Evolutionary conservation across 2,329 filamentous ascomycete species (phyloP).

Genomic region (Diaporthe humulicola): DNA sequence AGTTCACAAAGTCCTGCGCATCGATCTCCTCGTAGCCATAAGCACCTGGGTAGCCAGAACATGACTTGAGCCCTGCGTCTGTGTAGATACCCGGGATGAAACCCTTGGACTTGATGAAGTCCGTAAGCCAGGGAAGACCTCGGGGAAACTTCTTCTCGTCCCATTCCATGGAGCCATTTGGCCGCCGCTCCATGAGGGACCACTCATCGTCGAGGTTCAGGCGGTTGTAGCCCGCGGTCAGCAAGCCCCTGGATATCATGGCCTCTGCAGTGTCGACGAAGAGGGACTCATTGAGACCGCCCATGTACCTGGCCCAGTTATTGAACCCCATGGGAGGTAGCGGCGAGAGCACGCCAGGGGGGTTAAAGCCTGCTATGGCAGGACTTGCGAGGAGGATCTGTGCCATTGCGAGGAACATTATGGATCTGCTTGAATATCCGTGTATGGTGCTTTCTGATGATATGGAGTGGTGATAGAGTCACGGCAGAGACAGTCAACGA

Average conservation of each 20-base stretch:
- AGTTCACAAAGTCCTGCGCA: constrained; percentile 53
- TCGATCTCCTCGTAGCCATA: constrained; percentile 57
- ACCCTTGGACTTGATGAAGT: constrained; percentile 53
- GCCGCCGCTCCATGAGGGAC: constrained; percentile 51
- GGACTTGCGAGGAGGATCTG: constrained; percentile 32
- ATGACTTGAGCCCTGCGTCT: constrained; percentile 58
- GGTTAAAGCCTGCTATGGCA: constrained; percentile 34
- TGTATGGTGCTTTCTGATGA: not conserved
- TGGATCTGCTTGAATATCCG: not conserved
- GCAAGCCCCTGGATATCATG: constrained; percentile 57
- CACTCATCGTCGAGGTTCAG: constrained; percentile 62
- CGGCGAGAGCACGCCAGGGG: constrained; percentile 44
- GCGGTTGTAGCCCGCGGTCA: constrained; percentile 48
- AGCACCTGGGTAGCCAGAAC: constrained; percentile 57
- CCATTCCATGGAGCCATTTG: constrained; percentile 55
- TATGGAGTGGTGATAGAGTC: not conserved
- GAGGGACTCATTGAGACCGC: constrained; percentile 61
- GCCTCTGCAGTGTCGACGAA: constrained; percentile 61
- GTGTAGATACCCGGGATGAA: constrained; percentile 62
- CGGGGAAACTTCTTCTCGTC: constrained; percentile 56
- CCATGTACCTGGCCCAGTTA: constrained; percentile 63
- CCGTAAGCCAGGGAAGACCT: constrained; percentile 57
- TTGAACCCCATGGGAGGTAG: constrained; percentile 66
- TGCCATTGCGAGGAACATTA: constrained; percentile 34
- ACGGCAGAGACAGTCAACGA: not conserved